Evolutionary conservation across 768 basidiomycete species (phyloP).

Genomic region (Wakefieldia striispora): DNA sequence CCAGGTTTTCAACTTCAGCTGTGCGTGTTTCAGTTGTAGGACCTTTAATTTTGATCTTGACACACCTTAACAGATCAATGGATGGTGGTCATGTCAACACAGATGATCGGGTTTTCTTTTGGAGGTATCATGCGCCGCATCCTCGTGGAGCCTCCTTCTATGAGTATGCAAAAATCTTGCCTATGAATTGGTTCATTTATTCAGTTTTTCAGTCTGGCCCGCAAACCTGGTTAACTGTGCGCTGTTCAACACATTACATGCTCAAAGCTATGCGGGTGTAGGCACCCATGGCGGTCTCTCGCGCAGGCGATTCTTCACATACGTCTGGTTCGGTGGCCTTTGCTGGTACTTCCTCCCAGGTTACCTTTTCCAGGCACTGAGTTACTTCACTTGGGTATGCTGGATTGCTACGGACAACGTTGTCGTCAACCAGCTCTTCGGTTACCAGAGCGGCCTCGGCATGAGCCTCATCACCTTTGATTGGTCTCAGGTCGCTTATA

Average conservation of each 20-base stretch:
- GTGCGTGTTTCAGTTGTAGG: constrained; percentile 23
- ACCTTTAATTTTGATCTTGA: background rate
- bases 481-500: constrained; percentile 74
- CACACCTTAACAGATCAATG: constrained; percentile 41
- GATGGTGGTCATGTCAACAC: constrained; percentile 69
- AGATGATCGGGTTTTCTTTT: constrained; percentile 63
- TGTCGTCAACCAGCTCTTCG: constrained; percentile 74
- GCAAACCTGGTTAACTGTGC: constrained; percentile 68
- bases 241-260: constrained; percentile 74
- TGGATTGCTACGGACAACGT: constrained; percentile 74
- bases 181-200: background rate
- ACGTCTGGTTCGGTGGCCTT: constrained; percentile 39
- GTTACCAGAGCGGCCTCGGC: constrained; percentile 52
- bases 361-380: constrained; percentile 67
- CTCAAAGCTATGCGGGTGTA: constrained; percentile 47
- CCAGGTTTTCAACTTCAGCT: constrained; percentile 52
- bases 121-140: constrained; percentile 62
- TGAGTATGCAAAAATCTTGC: constrained; percentile 43
- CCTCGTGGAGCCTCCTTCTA: constrained; percentile 61
- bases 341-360: constrained; percentile 66
- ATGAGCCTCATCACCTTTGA: constrained; percentile 82
- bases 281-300: constrained; percentile 45
- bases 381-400: constrained; percentile 57
- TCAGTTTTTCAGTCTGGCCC: constrained; percentile 63
- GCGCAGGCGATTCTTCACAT: constrained; percentile 52